These are phyloP conservation scores for Oropetium thomaeum DNA, from an alignment of 176 grass and related monocot species.

Conservation along the genomic window DNA sequence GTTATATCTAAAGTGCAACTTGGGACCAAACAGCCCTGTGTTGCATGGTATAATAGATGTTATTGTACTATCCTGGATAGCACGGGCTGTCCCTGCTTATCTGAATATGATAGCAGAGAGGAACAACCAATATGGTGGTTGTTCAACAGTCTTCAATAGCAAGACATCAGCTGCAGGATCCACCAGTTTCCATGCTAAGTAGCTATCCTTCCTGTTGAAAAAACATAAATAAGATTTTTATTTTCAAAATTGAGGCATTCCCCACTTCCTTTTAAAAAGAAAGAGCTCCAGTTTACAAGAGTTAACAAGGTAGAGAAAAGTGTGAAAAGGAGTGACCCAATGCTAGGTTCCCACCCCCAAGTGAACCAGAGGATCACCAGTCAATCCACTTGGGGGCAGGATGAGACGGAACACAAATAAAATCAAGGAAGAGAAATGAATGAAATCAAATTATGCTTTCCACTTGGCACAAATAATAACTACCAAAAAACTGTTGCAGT, in stretches of 20 bases:
- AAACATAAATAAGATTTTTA: too few relatives aligned
- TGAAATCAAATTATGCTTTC: neutral
- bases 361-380: too few relatives aligned
- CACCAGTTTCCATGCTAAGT: slow-evolving; percentile 8
- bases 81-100: neutral
- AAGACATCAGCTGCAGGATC: neutral
- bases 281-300: too few relatives aligned
- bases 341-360: too few relatives aligned
- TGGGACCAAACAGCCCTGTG: slow-evolving; percentile 35
- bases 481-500: neutral
- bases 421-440: neutral
- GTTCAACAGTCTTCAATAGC: slow-evolving; percentile 1
- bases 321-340: too few relatives aligned
- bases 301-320: too few relatives aligned
- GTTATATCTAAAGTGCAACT: slow-evolving; percentile 31
- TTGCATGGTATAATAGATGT: slow-evolving; percentile 31
- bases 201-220: slow-evolving; percentile 14
- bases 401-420: neutral
- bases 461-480: neutral
- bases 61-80: slow-evolving; percentile 30
- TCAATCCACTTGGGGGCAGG: too few relatives aligned
- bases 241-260: too few relatives aligned
- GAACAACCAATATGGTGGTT: slow-evolving; percentile 21
- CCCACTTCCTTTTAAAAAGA: too few relatives aligned
- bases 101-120: slow-evolving; percentile 9